Conservation (phyloP, 148 eudicot genomes). For the Camellia sinensis region DNA sequence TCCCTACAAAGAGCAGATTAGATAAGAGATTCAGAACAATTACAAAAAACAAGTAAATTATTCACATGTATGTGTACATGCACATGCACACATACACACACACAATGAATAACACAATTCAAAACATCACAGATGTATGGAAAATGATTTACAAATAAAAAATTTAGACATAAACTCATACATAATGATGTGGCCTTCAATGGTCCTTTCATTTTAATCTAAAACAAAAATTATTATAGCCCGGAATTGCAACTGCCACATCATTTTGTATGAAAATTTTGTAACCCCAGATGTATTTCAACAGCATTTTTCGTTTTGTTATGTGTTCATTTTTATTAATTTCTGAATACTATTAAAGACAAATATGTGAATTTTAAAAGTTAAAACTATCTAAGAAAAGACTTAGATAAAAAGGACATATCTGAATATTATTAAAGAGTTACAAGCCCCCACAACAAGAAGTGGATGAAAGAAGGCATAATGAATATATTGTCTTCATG, state of each 20-base stretch:
- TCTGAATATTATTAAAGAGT: neutral
- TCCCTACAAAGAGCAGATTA: slow-evolving; percentile 25
- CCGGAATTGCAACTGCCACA: no score
- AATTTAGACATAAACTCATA: no score
- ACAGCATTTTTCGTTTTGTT: neutral
- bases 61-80: neutral
- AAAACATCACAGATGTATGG: neutral
- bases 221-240: no score
- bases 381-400: neutral
- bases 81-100: neutral
- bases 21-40: neutral
- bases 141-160: no score
- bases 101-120: neutral
- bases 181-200: no score
- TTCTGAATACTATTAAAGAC: neutral
- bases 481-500: neutral
- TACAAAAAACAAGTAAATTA: neutral
- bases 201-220: no score
- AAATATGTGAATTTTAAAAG: neutral
- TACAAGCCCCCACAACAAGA: neutral
- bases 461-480: neutral
- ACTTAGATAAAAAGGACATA: neutral
- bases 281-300: neutral
- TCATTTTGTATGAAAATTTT: no score
- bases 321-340: neutral